phyloP scores from a whole-genome alignment of 495 filamentous ascomycete species.

The Parmelia sp. region DNA sequence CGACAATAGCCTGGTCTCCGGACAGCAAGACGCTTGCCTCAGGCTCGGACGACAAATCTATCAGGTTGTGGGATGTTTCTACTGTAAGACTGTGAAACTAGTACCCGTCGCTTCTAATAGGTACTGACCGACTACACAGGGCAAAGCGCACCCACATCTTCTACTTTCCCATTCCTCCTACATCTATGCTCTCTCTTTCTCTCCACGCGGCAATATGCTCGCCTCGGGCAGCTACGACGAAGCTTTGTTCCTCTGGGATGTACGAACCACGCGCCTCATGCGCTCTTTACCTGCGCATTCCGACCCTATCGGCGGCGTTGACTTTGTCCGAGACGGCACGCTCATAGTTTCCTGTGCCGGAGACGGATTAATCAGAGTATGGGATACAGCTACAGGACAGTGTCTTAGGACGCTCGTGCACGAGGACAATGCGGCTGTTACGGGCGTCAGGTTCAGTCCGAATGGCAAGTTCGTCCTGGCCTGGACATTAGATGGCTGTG shows the following conservation, averaged over 20 bases:
- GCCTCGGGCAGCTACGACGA: conserved; percentile 94
- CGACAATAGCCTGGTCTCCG: conserved; percentile 83
- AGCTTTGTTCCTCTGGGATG: conserved; percentile 94
- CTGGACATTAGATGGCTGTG: conserved; percentile 81
- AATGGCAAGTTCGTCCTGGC: conserved; percentile 90
- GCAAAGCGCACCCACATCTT: conserved; percentile 55
- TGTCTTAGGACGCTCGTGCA: conserved; percentile 91
- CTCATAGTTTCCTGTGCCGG: conserved; percentile 82
- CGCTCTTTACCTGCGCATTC: conserved; percentile 87
- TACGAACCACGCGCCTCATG: conserved; percentile 76
- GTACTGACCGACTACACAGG: conserved; percentile 21
- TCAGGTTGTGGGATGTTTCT: conserved; percentile 81
- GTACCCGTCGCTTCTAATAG: background rate
- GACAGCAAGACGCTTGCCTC: conserved; percentile 80
- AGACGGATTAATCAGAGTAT: conserved; percentile 87
- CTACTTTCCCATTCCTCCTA: conserved; percentile 91
- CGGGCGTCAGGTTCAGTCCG: conserved; percentile 84
- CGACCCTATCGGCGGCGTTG: conserved; percentile 88
- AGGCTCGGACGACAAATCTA: conserved; percentile 92
- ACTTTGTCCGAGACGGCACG: conserved; percentile 88
- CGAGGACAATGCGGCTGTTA: conserved; percentile 90
- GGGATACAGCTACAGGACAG: conserved; percentile 94
- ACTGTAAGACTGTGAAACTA: conserved; percentile 36
- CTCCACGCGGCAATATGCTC: conserved; percentile 92
- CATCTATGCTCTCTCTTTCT: conserved; percentile 87